phyloP scores from a whole-genome alignment of 1,139 yeast genomes.

The Pichia terricola region DNA sequence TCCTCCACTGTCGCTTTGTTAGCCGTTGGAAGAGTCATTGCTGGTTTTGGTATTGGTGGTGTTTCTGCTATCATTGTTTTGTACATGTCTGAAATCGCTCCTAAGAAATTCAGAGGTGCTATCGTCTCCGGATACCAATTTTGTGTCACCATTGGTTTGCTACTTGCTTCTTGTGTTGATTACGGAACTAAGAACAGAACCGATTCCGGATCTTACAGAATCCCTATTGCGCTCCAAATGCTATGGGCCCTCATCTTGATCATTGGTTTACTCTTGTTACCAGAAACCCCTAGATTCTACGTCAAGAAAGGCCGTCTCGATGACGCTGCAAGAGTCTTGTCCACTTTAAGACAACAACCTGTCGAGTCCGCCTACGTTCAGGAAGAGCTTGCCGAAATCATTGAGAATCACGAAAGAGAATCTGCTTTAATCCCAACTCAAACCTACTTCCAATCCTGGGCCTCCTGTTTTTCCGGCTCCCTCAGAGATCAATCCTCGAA shows the following conservation, averaged over 20 bases:
- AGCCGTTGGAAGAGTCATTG: slow-evolving; percentile 51
- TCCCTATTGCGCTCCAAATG: slow-evolving; percentile 50
- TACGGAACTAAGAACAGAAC: slow-evolving; percentile 46
- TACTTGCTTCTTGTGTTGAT: slow-evolving; percentile 58
- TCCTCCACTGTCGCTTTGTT: slow-evolving; percentile 36
- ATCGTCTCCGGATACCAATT: slow-evolving; percentile 61
- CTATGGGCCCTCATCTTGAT: slow-evolving; percentile 46
- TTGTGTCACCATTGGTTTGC: slow-evolving; percentile 55
- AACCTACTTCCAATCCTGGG: slow-evolving; percentile 23
- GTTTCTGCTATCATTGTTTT: slow-evolving; percentile 58
- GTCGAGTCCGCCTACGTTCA: slow-evolving; percentile 29
- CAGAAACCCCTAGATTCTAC: slow-evolving; percentile 63
- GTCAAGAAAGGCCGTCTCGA: slow-evolving; percentile 37
- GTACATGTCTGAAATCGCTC: slow-evolving; percentile 65
- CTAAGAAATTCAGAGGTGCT: slow-evolving; percentile 62
- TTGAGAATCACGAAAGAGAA: slow-evolving; percentile 35
- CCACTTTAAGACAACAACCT: slow-evolving; percentile 36
- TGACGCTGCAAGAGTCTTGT: slow-evolving; percentile 37
- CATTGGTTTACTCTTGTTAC: slow-evolving; percentile 47
- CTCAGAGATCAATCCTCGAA: slow-evolving; percentile 26
- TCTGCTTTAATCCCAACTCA: slow-evolving; percentile 24
- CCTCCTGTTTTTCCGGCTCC: slow-evolving; percentile 27
- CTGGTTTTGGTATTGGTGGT: slow-evolving; percentile 63
- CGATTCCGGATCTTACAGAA: slow-evolving; percentile 53
- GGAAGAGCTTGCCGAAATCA: slow-evolving; percentile 35